Conservation (phyloP, 139 green algal genomes). For the Haematococcus sp. region DNA sequence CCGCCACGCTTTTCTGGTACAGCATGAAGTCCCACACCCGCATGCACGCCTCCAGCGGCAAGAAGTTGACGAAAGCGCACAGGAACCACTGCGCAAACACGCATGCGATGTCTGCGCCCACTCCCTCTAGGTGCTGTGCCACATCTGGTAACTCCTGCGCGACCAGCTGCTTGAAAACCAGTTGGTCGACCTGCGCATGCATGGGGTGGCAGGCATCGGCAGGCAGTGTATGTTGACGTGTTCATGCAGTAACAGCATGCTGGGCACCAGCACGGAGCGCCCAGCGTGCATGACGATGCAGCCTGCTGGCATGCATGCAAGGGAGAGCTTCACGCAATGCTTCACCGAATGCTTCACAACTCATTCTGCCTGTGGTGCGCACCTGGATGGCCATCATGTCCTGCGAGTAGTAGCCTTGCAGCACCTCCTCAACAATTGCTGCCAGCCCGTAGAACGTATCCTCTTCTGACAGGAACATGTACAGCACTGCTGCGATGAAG, state of each 20-base stretch:
- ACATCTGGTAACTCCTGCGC: slow-evolving; percentile 55
- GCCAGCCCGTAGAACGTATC: slow-evolving; percentile 87
- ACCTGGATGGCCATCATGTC: slow-evolving; percentile 80
- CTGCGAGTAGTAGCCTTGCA: slow-evolving; percentile 76
- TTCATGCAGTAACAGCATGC: no score
- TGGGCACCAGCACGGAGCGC: no score
- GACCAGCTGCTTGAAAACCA: slow-evolving; percentile 62
- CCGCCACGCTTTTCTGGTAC: slow-evolving; percentile 38
- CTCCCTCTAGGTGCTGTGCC: slow-evolving; percentile 50
- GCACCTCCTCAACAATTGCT: slow-evolving; percentile 70
- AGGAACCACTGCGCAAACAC: slow-evolving; percentile 72
- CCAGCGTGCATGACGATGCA: no score
- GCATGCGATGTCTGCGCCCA: slow-evolving; percentile 58
- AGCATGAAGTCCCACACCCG: slow-evolving; percentile 70
- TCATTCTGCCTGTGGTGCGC: neutral
- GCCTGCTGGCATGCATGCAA: no score
- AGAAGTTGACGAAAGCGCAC: slow-evolving; percentile 82
- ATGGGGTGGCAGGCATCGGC: neutral
- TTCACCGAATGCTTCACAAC: no score
- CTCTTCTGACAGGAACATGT: slow-evolving; percentile 74
- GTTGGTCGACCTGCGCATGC: slow-evolving; percentile 63
- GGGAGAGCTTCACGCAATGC: no score
- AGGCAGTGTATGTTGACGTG: no score
- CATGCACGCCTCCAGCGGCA: slow-evolving; percentile 83
- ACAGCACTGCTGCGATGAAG: slow-evolving; percentile 80